Conservation (phyloP, 495 filamentous ascomycete species). For the Talaromyces liani region DNA sequence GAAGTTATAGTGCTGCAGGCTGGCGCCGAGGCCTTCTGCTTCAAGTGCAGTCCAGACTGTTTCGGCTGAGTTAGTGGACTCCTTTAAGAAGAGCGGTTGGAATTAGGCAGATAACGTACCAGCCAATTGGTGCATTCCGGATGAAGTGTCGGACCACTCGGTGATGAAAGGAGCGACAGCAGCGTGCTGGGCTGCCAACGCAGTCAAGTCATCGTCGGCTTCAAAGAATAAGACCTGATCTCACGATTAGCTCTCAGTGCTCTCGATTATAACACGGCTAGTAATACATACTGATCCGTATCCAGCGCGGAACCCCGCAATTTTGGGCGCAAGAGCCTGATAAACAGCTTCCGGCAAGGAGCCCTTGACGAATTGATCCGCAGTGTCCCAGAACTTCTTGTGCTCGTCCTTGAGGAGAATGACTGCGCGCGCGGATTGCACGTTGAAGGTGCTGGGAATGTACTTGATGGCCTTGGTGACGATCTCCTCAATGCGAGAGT, state of each 20-base stretch:
- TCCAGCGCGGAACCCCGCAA: conserved; percentile 34
- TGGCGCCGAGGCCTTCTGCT: conserved; percentile 44
- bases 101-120: conserved; percentile 18
- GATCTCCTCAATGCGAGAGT: conserved; percentile 42
- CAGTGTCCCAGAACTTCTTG: conserved; percentile 43
- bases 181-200: conserved; percentile 7
- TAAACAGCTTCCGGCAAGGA: conserved; percentile 27
- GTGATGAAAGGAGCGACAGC: not conserved
- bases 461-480: conserved; percentile 38
- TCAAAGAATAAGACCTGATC: conserved; percentile 47
- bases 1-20: conserved; percentile 48
- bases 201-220: conserved; percentile 32
- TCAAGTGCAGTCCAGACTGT: conserved; percentile 46
- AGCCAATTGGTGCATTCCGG: conserved; percentile 49
- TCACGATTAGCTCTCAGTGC: not conserved
- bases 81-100: not conserved
- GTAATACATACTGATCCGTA: conserved; percentile 38
- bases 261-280: not conserved
- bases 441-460: conserved; percentile 47
- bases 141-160: conserved; percentile 22
- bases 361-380: conserved; percentile 16
- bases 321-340: conserved; percentile 26
- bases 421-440: conserved; percentile 43
- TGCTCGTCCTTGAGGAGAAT: conserved; percentile 42
- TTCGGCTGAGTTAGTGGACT: not conserved